A percentile compares a stretch with the other conserved stretches of the same genome.
phyloP scores from a whole-genome alignment of 257 asterid genomes.

The Linaria vulgaris region DNA sequence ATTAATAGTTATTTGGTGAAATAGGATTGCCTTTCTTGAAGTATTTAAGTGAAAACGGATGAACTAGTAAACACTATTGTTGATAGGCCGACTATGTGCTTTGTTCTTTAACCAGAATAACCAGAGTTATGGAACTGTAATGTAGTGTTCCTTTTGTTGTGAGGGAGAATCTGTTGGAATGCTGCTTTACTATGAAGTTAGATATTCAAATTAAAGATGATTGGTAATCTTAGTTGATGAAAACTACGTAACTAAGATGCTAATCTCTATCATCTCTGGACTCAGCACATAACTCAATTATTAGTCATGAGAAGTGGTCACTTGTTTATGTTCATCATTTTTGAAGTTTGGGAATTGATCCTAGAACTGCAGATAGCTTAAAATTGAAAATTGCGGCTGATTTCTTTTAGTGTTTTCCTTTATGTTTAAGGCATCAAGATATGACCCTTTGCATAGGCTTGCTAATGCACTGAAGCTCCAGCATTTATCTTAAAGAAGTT shows the following conservation, averaged over 20 bases:
- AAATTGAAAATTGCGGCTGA: too few species aligned
- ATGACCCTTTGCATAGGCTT: background rate
- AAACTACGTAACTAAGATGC: slow-evolving; percentile 6
- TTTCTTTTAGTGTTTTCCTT: too few species aligned
- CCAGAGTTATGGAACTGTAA: too few species aligned
- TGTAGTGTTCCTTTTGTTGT: too few species aligned
- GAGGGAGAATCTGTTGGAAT: too few species aligned
- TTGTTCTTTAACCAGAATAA: background rate
- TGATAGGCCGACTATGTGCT: background rate
- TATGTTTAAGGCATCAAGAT: background rate
- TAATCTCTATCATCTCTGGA: background rate
- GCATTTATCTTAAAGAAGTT: background rate
- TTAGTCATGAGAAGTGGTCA: background rate
- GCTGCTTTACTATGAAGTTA: background rate
- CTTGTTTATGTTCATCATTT: background rate
- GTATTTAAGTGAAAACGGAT: too few species aligned
- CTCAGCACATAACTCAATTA: background rate
- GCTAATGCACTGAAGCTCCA: too few species aligned
- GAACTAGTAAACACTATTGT: too few species aligned
- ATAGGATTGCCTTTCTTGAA: too few species aligned
- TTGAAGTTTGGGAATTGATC: background rate
- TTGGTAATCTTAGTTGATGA: background rate
- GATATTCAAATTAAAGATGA: background rate
- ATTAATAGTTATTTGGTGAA: background rate
- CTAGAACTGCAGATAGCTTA: background rate